A percentile compares a stretch with the other conserved stretches of the same genome.
phyloP scores from a whole-genome alignment of 257 asterid genomes.

The Solanum ahanhuiri region DNA sequence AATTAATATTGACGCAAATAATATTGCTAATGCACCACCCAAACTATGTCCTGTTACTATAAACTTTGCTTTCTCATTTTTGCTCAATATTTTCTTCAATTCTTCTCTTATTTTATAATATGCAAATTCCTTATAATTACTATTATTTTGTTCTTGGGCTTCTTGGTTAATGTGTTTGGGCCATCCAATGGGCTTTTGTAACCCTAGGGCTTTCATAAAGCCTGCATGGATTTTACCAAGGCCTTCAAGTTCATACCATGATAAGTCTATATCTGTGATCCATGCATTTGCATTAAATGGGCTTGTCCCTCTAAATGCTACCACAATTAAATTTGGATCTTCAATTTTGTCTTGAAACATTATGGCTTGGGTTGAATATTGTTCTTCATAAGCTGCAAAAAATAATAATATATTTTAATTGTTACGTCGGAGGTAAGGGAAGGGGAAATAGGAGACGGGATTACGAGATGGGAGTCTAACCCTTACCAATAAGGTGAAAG shows the following conservation, averaged over 20 bases:
- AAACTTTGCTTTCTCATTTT: constrained; percentile 25
- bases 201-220: constrained; percentile 55
- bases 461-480: background rate
- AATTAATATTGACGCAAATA: constrained; percentile 26
- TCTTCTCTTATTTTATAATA: constrained; percentile 44
- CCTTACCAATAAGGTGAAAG: background rate
- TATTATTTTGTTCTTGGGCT: background rate
- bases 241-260: constrained; percentile 46
- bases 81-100: constrained; percentile 22
- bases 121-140: constrained; percentile 17
- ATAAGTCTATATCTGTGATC: constrained; percentile 49
- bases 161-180: constrained; percentile 20
- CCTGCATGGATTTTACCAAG: constrained; percentile 56
- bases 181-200: constrained; percentile 44
- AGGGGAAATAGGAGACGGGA: background rate
- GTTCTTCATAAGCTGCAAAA: constrained; percentile 29
- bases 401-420: background rate
- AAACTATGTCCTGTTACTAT: constrained; percentile 66
- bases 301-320: constrained; percentile 59
- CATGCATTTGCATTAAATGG: constrained; percentile 46
- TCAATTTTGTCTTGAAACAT: constrained; percentile 29
- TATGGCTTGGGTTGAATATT: constrained; percentile 29
- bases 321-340: constrained; percentile 27
- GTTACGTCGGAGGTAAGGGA: background rate
- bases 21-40: constrained; percentile 71